Base-by-base conservation (phyloP, 2,329 filamentous ascomycete genomes). In the Botrytis hyacinthi region DNA sequence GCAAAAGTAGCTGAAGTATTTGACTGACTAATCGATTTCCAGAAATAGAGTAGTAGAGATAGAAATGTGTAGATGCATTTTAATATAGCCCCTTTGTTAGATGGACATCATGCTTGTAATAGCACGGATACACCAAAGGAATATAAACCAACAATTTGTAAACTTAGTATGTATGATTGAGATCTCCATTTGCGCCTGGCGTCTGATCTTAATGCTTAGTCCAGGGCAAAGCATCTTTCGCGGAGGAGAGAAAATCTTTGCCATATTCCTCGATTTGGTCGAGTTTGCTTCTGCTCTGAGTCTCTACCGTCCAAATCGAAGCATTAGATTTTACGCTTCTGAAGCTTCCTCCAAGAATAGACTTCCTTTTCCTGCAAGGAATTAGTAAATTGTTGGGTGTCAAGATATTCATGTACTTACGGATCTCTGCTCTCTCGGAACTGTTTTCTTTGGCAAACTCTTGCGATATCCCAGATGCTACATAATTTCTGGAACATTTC, bases 201-300 rank as follows among this genome's bases (percentile, higher is more conserved):
- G 3, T 26, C 22, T n/a, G n/a, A 57, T 26, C 48, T 57, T 20
- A 32, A 16, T 57, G 18, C 14, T 68, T 68, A 18, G 32, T 32
- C 66, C 66, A 54, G 10, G n/a, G 66, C 35, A 68, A 57, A 5
- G 66, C 66, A 26, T 42, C 48, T 18, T 68, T 68, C 3, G 66
- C 66, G 22, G 66, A 68, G 48, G 35, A 37, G 18, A 68, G 5
- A 12, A 68, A 57, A 10, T 68, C 66, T 42, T 68, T 68, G 18
- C 66, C 48, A 68, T 68, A 68, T 57, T 68, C 66, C 35, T 68
- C 66, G 18, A 68, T 57, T 9, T 42, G 32, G 18, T 57, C 66
- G 22, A 68, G 48, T 42, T 32, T 42, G 12, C 26, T 68, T 22
- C 35, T 68, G 9, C 16, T 68, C 26, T 22, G 26, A 18, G 48